phyloP scores from a whole-genome alignment of 1,139 yeast species.

The Kodamaea sp. region DNA sequence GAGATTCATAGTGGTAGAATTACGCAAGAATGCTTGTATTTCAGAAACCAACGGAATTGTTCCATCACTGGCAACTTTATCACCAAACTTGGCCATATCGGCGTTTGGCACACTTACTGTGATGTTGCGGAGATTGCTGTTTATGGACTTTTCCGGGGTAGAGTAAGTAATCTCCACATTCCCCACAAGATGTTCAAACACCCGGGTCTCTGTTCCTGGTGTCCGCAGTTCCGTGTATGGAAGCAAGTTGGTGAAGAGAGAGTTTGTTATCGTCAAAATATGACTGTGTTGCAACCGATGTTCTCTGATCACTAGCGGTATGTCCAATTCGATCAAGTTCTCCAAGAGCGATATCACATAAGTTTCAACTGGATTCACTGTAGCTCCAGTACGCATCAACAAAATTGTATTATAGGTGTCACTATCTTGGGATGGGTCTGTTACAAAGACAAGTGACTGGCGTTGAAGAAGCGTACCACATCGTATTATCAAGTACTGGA shows the following conservation, averaged over 20 bases:
- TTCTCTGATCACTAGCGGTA: conserved; percentile 15
- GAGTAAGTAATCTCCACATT: conserved; percentile 16
- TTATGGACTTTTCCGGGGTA: conserved; percentile 10
- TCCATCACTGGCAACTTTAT: conserved; percentile 2
- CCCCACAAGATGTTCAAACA: conserved; percentile 12
- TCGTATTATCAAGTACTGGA: conserved; percentile 13
- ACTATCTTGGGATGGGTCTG: neutral
- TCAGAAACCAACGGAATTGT: conserved; percentile 5
- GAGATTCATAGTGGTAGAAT: conserved; percentile 22
- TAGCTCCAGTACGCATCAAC: conserved; percentile 7
- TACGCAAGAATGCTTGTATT: conserved; percentile 19
- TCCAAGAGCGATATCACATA: conserved; percentile 12
- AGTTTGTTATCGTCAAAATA: conserved; percentile 11
- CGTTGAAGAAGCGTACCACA: conserved; percentile 14
- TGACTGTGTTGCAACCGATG: conserved; percentile 9
- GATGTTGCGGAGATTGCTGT: conserved; percentile 22
- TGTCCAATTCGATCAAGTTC: conserved; percentile 10
- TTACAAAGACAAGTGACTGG: conserved; percentile 15
- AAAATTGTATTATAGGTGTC: conserved; percentile 10
- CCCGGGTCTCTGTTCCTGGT: conserved; percentile 1
- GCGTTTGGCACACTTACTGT: conserved; percentile 24
- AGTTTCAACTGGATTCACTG: neutral
- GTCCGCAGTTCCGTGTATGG: conserved; percentile 3
- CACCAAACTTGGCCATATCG: conserved; percentile 18
- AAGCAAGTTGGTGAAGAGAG: conserved; percentile 8